Percentiles rank a stretch among this genome's conserved stretches.
These are phyloP conservation scores for Parastagonospora nodorum DNA, from an alignment of 2,329 filamentous ascomycete species.

Conservation along the genomic window DNA sequence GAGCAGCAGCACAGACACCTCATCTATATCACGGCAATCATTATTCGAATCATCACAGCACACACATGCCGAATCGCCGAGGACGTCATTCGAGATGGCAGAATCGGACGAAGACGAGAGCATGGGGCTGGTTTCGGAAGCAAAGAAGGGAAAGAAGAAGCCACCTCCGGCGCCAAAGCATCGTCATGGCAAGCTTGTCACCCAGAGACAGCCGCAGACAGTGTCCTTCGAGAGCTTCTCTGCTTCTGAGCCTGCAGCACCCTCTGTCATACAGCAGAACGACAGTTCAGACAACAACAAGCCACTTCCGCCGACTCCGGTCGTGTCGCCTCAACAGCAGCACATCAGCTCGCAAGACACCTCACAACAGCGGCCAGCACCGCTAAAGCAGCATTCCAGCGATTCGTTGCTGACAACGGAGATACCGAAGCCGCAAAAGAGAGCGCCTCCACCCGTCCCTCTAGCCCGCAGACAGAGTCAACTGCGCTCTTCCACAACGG, in stretches of 20 bases:
- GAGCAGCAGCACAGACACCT: slow-evolving; percentile 62
- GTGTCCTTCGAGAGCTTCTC: slow-evolving; percentile 42
- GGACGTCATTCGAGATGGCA: slow-evolving; percentile 64
- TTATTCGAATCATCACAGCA: slow-evolving; percentile 59
- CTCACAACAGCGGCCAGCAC: slow-evolving; percentile 16
- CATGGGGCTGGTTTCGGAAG: slow-evolving; percentile 29
- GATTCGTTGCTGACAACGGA: slow-evolving; percentile 28
- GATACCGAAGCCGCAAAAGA: slow-evolving; percentile 30
- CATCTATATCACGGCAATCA: slow-evolving; percentile 64
- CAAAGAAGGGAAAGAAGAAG: slow-evolving; percentile 65
- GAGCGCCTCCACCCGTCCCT: slow-evolving; percentile 41
- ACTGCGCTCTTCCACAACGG: slow-evolving; percentile 33
- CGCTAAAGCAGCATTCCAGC: slow-evolving; percentile 13
- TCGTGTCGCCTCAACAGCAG: slow-evolving; percentile 20
- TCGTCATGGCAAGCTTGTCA: slow-evolving; percentile 77
- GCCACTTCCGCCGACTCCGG: slow-evolving; percentile 63
- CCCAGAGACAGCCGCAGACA: slow-evolving; percentile 49
- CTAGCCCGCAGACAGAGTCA: slow-evolving; percentile 44
- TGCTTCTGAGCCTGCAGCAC: slow-evolving; percentile 25
- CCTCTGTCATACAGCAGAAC: slow-evolving; percentile 28
- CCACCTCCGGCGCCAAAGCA: slow-evolving; percentile 71
- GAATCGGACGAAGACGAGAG: slow-evolving; percentile 57
- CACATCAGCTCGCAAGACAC: slow-evolving; percentile 30
- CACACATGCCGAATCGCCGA: slow-evolving; percentile 56
- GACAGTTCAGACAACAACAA: slow-evolving; percentile 63